Evolutionary conservation across 495 filamentous ascomycete genomes (phyloP).

Genomic region (Penicillium samsonianum): DNA sequence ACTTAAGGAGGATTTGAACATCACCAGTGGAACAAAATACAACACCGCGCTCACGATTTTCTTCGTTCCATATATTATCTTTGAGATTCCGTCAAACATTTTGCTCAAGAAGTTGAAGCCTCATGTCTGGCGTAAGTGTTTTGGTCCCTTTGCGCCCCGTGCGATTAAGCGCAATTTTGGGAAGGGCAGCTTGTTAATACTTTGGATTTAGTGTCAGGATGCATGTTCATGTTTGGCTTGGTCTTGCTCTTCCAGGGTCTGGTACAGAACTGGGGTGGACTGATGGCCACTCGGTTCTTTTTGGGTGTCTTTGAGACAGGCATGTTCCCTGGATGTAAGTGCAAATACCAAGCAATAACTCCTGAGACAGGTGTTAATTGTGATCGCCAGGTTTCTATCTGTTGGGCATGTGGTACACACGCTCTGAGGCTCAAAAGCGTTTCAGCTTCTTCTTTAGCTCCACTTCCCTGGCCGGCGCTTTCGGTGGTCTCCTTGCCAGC

Average conservation of each 20-base stretch:
- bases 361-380: background rate
- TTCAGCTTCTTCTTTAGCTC: conserved; percentile 89
- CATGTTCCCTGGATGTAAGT: conserved; percentile 74
- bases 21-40: conserved; percentile 60
- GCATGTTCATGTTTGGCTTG: conserved; percentile 83
- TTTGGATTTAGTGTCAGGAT: conserved; percentile 54
- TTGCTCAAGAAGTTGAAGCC: conserved; percentile 80
- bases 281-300: conserved; percentile 84
- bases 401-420: conserved; percentile 86
- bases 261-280: conserved; percentile 72
- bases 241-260: conserved; percentile 78
- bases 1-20: conserved; percentile 62
- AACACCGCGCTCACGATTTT: conserved; percentile 85
- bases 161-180: conserved; percentile 1
- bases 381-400: conserved; percentile 68
- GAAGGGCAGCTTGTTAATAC: conserved; percentile 4
- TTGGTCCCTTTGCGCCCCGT: background rate
- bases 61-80: conserved; percentile 88
- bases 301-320: conserved; percentile 85
- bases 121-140: conserved; percentile 66
- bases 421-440: conserved; percentile 81
- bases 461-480: conserved; percentile 81
- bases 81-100: conserved; percentile 88
- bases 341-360: background rate
- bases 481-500: conserved; percentile 79